Percentiles rank a stretch among this genome's conserved stretches.
Evolutionary conservation across 352 stramenopile genomes (phyloP).

Genomic region (Globisporangium middletonii): DNA sequence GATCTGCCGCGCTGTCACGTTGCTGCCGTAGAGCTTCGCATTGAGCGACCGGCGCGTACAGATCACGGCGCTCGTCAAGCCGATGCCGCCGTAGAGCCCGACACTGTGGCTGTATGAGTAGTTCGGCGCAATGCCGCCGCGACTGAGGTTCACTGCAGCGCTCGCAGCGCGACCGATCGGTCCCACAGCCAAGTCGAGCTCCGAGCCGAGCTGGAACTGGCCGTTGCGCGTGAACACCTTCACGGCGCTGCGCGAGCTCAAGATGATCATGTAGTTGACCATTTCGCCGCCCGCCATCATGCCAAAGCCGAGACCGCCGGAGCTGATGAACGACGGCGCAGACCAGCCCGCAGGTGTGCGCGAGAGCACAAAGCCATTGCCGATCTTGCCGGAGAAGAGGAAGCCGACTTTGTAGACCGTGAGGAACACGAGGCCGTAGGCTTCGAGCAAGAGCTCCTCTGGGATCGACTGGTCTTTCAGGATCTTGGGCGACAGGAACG

Average conservation of each 20-base stretch:
- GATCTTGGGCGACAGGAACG: conserved; percentile 64
- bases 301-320: conserved; percentile 65
- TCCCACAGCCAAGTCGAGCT: conserved; percentile 63
- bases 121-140: conserved; percentile 59
- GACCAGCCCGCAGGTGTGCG: conserved; percentile 69
- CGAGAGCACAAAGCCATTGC: conserved; percentile 73
- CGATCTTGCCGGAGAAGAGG: conserved; percentile 71
- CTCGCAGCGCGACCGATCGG: conserved; percentile 64
- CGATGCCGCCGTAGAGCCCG: conserved; percentile 67
- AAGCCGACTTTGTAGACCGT: conserved; percentile 82
- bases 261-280: conserved; percentile 80
- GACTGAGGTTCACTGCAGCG: conserved; percentile 53
- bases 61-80: conserved; percentile 61
- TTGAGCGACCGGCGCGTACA: conserved; percentile 74
- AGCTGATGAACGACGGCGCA: conserved; percentile 63
- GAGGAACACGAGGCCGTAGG: conserved; percentile 70
- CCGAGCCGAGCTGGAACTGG: conserved; percentile 69
- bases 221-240: conserved; percentile 78
- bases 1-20: conserved; percentile 59
- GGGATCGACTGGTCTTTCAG: conserved; percentile 83
- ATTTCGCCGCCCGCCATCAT: conserved; percentile 83
- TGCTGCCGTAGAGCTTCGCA: conserved; percentile 57
- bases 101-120: conserved; percentile 81
- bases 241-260: conserved; percentile 64
- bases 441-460: conserved; percentile 62